Base-by-base conservation (phyloP, 208 protist genomes). In the Tritrichomonas foetus region DNA sequence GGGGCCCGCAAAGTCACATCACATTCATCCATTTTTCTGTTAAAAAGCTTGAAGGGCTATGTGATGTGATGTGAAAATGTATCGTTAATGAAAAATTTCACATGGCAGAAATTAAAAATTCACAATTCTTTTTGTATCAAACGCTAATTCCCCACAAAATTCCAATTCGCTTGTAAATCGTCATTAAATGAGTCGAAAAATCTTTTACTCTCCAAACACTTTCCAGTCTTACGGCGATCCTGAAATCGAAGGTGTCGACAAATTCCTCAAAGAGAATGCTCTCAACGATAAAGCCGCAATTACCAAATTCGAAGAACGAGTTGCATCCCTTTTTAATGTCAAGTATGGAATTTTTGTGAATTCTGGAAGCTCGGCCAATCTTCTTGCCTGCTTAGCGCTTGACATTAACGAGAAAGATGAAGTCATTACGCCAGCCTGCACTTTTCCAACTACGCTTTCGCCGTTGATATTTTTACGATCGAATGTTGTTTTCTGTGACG, bases 281-380 rank as follows among this genome's bases (percentile, higher is more conserved):
- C 5, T 53, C 9, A n/a, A 89, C 11, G 41, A 89, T n/a, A 16
- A 89, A 89, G 57, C 53, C 33, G 44, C 41, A 9, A 89, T 89
- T 47, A 47, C 33, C 33, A 89, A 89, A 89, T 95, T 95, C n/a
- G 94, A 95, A 82, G 78, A 95, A 50, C 11, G 66, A 27, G 53
- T 95, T 33, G 0, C 94, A 41, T 72, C 36, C 3, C 20, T 72
- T 9, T 95, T 95, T 55, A 41, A 50, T 30, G 93, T 80, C 5
- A 95, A 95, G 30, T 95, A 95, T 61, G 94, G 94, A 14, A 53
- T 95, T 22, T 95, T 95, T 92, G 94, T 95, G 0, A 95, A 95
- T 50, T 95, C 93, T 39, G 94, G 94, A 72, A 95, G 93, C 33
- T 95, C 94, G 11, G 94, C 94, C 22, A 95, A 95, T n/a, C 47